Evolutionary conservation across 108 stramenopile species (phyloP).

Genomic region (Hondaea fermentalgiana): DNA sequence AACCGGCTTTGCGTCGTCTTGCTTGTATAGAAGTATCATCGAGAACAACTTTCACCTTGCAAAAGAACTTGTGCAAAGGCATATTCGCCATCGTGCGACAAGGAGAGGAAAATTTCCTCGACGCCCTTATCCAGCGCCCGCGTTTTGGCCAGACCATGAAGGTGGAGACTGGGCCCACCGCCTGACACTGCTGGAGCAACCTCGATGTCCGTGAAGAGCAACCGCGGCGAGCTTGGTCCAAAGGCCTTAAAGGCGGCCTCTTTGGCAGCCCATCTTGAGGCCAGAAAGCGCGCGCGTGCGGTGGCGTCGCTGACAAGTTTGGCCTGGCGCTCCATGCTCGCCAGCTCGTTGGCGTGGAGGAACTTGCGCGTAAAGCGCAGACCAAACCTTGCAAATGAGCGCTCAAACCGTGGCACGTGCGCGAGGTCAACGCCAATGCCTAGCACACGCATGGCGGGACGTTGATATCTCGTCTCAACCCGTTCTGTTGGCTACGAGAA

Average conservation of each 20-base stretch:
- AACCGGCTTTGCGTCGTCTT: no score
- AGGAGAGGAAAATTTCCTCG: neutral
- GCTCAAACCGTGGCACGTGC: neutral
- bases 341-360: neutral
- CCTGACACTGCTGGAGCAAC: neutral
- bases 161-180: neutral
- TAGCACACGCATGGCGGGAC: neutral
- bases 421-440: neutral
- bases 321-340: neutral
- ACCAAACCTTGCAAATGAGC: neutral
- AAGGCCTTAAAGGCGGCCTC: neutral
- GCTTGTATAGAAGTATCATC: no score
- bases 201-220: neutral
- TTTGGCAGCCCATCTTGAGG: neutral
- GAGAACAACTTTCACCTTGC: neutral
- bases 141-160: neutral
- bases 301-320: neutral
- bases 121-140: neutral
- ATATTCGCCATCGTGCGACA: conserved; percentile 11
- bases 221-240: neutral
- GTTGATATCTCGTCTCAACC: no score
- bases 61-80: neutral
- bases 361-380: neutral
- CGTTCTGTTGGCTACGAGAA: no score
- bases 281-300: neutral